Base-by-base conservation (phyloP, 1,139 yeast genomes). In the Blastobotrys proliferans region DNA sequence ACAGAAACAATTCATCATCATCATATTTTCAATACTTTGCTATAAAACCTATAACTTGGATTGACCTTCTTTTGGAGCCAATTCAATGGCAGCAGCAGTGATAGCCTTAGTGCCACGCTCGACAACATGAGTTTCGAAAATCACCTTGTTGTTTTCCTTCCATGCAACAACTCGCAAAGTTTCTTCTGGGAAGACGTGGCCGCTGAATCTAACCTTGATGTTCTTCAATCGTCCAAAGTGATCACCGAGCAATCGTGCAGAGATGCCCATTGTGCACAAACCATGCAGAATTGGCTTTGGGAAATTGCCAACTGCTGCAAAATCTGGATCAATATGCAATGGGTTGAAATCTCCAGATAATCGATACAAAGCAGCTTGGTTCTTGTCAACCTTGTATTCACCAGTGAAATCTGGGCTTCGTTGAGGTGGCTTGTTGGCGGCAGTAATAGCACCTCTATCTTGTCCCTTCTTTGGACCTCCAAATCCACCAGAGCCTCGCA, bases 121-220 rank as follows among this genome's bases (percentile, higher is more conserved):
- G 50, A 82, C 79, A 47, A 83, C 88, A 62, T 79, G 79, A 25
- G 94, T 79, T 67, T 84, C 94, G 80, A 90, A 92, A 50, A 79
- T 72, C 49, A 92, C 83, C 53, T 73, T 68, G 56, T 76, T 80
- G 40, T 77, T 77, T 49, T 79, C 73, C 66, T 81, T 85, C 98
- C 98, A 92, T 33, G 95, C 95, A 46, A 69, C 69, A 32, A 92
- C 79, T 59, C 74, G 76, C 63, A 92, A 74, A 25, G 87, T 83
- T 68, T 92, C 97, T 57, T 97, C 98, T n/a, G 97, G 97, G 78
- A 78, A 88, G 34, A 92, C 97, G 59, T 85, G 81, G 58, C 92
- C 92, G 26, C 95, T 77, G 64, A 92, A 92, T 63, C 97, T 80
- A 28, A 79, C 94, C 73, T 92, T 92, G 64, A 88, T 76, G 70